These are phyloP conservation scores for Xylaria sp. DNA, from an alignment of 495 filamentous ascomycete species.

Conservation along the genomic window DNA sequence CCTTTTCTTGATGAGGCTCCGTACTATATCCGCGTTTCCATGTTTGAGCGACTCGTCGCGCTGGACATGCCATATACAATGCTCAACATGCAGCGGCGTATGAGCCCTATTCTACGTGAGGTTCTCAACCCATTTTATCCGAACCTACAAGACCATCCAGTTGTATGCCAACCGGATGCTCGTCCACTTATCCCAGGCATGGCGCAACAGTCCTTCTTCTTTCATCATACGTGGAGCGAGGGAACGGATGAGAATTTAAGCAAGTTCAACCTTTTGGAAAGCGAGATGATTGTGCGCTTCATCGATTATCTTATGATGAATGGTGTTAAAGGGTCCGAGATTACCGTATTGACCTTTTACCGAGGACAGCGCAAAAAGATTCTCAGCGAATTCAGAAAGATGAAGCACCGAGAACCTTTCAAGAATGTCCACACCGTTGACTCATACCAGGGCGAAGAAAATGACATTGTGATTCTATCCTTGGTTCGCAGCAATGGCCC, in stretches of 20 bases:
- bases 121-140: constrained; percentile 72
- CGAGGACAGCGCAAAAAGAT: constrained; percentile 80
- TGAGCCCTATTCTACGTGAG: constrained; percentile 70
- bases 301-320: constrained; percentile 76
- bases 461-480: constrained; percentile 83
- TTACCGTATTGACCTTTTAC: constrained; percentile 92
- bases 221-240: constrained; percentile 75
- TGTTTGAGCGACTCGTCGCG: constrained; percentile 69
- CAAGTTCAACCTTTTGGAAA: constrained; percentile 75
- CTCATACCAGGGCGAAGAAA: constrained; percentile 94
- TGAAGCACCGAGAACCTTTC: constrained; percentile 52
- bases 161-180: constrained; percentile 56
- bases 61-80: constrained; percentile 69
- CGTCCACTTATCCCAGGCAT: constrained; percentile 78
- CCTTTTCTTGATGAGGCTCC: constrained; percentile 79
- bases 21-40: constrained; percentile 55
- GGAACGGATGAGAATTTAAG: constrained; percentile 68
- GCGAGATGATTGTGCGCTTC: constrained; percentile 77
- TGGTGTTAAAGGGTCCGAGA: constrained; percentile 61
- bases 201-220: constrained; percentile 72
- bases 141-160: constrained; percentile 70
- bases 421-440: constrained; percentile 86
- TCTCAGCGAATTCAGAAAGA: constrained; percentile 55
- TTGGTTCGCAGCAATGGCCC: constrained; percentile 70
- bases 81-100: constrained; percentile 73